Conservation (phyloP, 2,329 filamentous ascomycete species). For the Thelonectria olida region DNA sequence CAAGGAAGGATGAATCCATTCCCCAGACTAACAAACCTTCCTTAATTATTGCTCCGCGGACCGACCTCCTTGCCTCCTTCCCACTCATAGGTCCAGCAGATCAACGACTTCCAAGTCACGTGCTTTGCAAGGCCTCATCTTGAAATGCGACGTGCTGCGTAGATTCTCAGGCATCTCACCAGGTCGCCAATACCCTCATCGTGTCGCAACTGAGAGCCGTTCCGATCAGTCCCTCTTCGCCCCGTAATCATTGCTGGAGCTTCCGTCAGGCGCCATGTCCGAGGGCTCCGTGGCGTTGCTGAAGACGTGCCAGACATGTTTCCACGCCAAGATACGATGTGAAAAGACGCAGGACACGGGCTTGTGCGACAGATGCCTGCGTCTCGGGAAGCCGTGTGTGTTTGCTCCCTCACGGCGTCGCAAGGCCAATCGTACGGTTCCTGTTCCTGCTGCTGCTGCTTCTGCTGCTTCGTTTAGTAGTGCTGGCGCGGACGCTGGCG, state of each 20-base stretch:
- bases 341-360: conserved; percentile 45
- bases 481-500: conserved; percentile 10
- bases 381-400: conserved; percentile 44
- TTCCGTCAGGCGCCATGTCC: conserved; percentile 13
- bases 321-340: conserved; percentile 48
- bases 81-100: neutral
- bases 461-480: neutral
- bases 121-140: neutral
- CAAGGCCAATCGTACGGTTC: conserved; percentile 27
- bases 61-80: neutral
- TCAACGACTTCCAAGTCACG: conserved; percentile 1
- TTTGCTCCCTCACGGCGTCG: conserved; percentile 44
- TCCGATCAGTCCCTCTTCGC: neutral
- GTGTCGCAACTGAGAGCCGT: neutral
- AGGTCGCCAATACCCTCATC: neutral
- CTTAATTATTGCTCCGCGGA: neutral
- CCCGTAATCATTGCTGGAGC: neutral
- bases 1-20: neutral
- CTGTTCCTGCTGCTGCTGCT: neutral
- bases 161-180: neutral
- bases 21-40: neutral
- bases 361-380: conserved; percentile 45
- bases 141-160: neutral
- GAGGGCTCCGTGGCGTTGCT: conserved; percentile 23
- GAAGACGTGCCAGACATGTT: conserved; percentile 48